A percentile compares a stretch with the other conserved stretches of the same genome.
Conservation (phyloP, 192 early-diverging fungal genomes). For the Pecoramyces ruminantium region DNA sequence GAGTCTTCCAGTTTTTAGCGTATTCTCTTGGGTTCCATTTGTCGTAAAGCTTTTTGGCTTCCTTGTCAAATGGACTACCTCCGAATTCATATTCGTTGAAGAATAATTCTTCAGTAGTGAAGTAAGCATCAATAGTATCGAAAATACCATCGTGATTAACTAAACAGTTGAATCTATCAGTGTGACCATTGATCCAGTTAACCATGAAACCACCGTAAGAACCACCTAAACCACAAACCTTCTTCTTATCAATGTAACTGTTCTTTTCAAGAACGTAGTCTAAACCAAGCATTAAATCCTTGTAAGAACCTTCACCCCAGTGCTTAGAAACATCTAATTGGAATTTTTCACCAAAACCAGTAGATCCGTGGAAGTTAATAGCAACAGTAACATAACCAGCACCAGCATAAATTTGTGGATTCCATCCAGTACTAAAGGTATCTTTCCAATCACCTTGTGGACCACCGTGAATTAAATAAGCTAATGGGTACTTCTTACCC, state of each 20-base stretch:
- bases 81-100: conserved; percentile 60
- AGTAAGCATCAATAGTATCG: conserved; percentile 50
- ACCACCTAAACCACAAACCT: conserved; percentile 47
- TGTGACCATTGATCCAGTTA: conserved; percentile 71
- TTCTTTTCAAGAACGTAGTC: conserved; percentile 31
- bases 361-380: conserved; percentile 63
- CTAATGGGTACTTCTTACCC: conserved; percentile 38
- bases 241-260: conserved; percentile 28
- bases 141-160: conserved; percentile 66
- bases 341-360: conserved; percentile 58
- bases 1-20: conserved; percentile 53
- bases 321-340: conserved; percentile 47
- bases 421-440: conserved; percentile 49
- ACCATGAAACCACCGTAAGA: conserved; percentile 70
- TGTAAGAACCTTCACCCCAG: conserved; percentile 61
- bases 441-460: conserved; percentile 44
- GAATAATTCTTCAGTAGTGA: conserved; percentile 61
- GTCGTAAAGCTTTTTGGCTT: conserved; percentile 31
- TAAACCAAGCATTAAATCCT: conserved; percentile 54
- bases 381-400: conserved; percentile 49
- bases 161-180: conserved; percentile 36
- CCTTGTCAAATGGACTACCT: conserved; percentile 35
- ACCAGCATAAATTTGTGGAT: conserved; percentile 51
- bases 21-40: conserved; percentile 46
- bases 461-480: too few species aligned